These are phyloP conservation scores for Helotiales sp. DNA, from an alignment of 2,329 filamentous ascomycete species.

Conservation along the genomic window DNA sequence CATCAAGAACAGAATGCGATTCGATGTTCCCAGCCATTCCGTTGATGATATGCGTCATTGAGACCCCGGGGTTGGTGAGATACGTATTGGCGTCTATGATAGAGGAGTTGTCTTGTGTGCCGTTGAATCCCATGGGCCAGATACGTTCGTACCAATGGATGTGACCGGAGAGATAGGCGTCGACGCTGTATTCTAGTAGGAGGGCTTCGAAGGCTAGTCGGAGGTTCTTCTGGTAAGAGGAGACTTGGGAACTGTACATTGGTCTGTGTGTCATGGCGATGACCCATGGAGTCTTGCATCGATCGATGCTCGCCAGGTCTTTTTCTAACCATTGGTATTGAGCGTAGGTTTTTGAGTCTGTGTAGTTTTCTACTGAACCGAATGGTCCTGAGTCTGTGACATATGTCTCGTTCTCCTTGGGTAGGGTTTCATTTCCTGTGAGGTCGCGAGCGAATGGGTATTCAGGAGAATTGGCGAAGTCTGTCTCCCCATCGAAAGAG, in stretches of 20 bases:
- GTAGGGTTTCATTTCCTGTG: background rate
- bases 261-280: slow-evolving; percentile 31
- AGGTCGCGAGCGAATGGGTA: slow-evolving; percentile 46
- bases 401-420: slow-evolving; percentile 43
- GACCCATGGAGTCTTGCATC: slow-evolving; percentile 33
- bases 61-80: slow-evolving; percentile 45
- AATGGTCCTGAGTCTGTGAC: slow-evolving; percentile 51
- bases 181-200: slow-evolving; percentile 45
- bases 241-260: slow-evolving; percentile 47
- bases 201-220: slow-evolving; percentile 47
- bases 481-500: slow-evolving; percentile 48
- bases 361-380: slow-evolving; percentile 42
- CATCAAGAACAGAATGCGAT: slow-evolving; percentile 43
- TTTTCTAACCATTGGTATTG: slow-evolving; percentile 49
- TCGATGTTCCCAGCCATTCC: slow-evolving; percentile 56
- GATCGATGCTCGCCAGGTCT: slow-evolving; percentile 29
- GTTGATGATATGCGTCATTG: slow-evolving; percentile 51
- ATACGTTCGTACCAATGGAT: slow-evolving; percentile 50
- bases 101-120: slow-evolving; percentile 54
- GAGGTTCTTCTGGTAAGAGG: slow-evolving; percentile 44
- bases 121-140: slow-evolving; percentile 54
- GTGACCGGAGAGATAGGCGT: slow-evolving; percentile 47
- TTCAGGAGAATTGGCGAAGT: slow-evolving; percentile 48
- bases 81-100: slow-evolving; percentile 51
- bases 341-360: slow-evolving; percentile 41